phyloP scores from a whole-genome alignment of 2,329 filamentous ascomycete species.

The Cordyceps farinosa region DNA sequence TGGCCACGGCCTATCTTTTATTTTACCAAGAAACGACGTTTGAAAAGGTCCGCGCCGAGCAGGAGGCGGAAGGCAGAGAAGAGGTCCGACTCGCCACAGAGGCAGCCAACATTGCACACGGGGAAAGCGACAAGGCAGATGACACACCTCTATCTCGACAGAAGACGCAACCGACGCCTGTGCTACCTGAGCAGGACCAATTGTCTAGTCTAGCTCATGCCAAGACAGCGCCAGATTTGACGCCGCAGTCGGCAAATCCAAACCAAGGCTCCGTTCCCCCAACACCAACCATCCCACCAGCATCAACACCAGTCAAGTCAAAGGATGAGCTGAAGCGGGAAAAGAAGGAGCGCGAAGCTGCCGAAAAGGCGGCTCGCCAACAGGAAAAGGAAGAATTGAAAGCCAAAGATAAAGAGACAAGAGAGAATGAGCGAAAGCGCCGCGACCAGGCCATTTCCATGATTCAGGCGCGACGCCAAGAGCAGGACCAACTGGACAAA shows the following conservation, averaged over 20 bases:
- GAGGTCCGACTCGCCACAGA: slow-evolving; percentile 56
- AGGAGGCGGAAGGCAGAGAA: slow-evolving; percentile 72
- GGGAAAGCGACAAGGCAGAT: slow-evolving; percentile 45
- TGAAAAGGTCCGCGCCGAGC: slow-evolving; percentile 67
- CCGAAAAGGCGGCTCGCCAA: slow-evolving; percentile 55
- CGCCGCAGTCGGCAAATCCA: slow-evolving; percentile 18
- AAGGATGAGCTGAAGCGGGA: slow-evolving; percentile 63
- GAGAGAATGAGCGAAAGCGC: slow-evolving; percentile 31
- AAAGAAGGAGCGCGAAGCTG: slow-evolving; percentile 62
- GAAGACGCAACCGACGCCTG: slow-evolving; percentile 45
- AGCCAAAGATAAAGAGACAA: slow-evolving; percentile 38
- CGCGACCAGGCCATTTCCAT: slow-evolving; percentile 55
- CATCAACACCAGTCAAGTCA: slow-evolving; percentile 30
- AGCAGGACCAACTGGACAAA: slow-evolving; percentile 59
- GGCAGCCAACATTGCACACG: slow-evolving; percentile 53
- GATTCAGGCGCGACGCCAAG: slow-evolving; percentile 50
- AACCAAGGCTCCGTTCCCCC: slow-evolving; percentile 22
- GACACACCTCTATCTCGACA: slow-evolving; percentile 46
- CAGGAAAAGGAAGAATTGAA: slow-evolving; percentile 49
- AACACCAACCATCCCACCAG: slow-evolving; percentile 7
- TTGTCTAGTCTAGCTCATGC: slow-evolving; percentile 63
- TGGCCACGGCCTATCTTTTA: slow-evolving; percentile 92
- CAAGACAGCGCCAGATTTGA: slow-evolving; percentile 54
- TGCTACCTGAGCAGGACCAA: slow-evolving; percentile 46
- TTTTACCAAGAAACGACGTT: slow-evolving; percentile 92